These are phyloP conservation scores for Zygoascus tannicola DNA, from an alignment of 805 yeast species.

Conservation along the genomic window DNA sequence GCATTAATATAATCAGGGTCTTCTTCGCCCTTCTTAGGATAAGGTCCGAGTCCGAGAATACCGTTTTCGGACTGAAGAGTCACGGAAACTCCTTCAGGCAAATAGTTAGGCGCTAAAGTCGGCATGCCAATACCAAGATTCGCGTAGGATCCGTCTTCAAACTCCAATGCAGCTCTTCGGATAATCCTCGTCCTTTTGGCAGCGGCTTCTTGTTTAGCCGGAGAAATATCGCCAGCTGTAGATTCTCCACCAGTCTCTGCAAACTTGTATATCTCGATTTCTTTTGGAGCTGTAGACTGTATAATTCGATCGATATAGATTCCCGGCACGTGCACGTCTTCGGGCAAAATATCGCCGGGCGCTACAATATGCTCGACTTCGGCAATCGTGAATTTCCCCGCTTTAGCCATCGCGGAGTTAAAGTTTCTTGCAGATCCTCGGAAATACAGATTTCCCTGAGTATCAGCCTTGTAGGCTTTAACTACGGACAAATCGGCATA, in stretches of 20 bases:
- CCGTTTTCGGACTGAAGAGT: conserved; percentile 43
- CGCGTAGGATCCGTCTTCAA: conserved; percentile 35
- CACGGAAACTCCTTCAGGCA: conserved; percentile 31
- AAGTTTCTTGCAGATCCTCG: conserved; percentile 37
- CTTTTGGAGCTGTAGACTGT: conserved; percentile 34
- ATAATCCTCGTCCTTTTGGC: conserved; percentile 31
- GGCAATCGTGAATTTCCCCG: conserved; percentile 35
- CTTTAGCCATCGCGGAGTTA: conserved; percentile 35
- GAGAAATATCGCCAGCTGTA: not conserved
- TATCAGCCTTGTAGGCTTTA: conserved; percentile 41
- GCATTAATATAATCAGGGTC: conserved; percentile 43
- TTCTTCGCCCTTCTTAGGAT: conserved; percentile 34
- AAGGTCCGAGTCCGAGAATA: conserved; percentile 42
- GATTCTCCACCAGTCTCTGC: conserved; percentile 7
- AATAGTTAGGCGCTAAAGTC: conserved; percentile 37
- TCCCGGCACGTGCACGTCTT: conserved; percentile 36
- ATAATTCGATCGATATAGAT: conserved; percentile 33
- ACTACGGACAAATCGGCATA: conserved; percentile 40
- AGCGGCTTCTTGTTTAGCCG: conserved; percentile 10
- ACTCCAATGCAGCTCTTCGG: conserved; percentile 39
- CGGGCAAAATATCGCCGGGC: conserved; percentile 36
- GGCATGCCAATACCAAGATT: conserved; percentile 47
- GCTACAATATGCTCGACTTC: conserved; percentile 41
- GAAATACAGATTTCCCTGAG: conserved; percentile 41
- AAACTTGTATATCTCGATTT: conserved; percentile 27